phyloP scores from a whole-genome alignment of 148 eudicot species.

The Limonium bicolor region DNA sequence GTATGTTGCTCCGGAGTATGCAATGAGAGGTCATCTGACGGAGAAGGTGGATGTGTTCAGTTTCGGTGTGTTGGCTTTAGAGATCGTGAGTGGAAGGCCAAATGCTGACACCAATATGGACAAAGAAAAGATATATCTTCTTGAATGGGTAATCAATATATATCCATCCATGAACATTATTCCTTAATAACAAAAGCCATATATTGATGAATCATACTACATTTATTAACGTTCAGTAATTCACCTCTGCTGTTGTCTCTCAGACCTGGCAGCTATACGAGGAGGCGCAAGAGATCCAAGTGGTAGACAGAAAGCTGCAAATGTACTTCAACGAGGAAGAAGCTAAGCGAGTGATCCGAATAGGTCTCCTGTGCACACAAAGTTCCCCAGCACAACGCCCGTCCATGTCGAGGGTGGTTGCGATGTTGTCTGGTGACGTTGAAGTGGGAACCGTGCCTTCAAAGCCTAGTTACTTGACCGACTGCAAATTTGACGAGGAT shows the following conservation, averaged over 20 bases:
- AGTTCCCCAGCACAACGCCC: constrained; percentile 62
- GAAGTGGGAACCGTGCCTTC: constrained; percentile 39
- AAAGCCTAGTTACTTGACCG: constrained; percentile 70
- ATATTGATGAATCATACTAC: no score
- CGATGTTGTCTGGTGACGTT: constrained; percentile 59
- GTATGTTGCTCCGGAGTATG: constrained; percentile 95
- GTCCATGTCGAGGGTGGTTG: constrained; percentile 68
- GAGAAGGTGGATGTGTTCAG: constrained; percentile 90
- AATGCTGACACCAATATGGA: constrained; percentile 44
- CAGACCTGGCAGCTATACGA: constrained; percentile 27
- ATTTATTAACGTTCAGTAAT: no score
- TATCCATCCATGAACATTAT: no score
- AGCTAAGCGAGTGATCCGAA: constrained; percentile 36
- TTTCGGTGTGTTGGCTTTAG: constrained; percentile 77
- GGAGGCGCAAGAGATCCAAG: constrained; percentile 26
- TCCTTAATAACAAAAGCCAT: no score
- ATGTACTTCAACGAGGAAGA: constrained; percentile 29
- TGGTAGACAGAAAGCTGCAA: constrained; percentile 38
- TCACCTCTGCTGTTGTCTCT: not conserved
- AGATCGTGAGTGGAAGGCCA: constrained; percentile 71
- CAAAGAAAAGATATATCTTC: constrained; percentile 53
- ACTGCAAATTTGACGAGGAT: constrained; percentile 46
- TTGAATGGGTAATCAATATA: constrained; percentile 89
- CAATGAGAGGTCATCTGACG: constrained; percentile 85
- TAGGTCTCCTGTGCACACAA: constrained; percentile 82